Conservation (phyloP, 257 asterid species). For the Rauvolfia tetraphylla region DNA sequence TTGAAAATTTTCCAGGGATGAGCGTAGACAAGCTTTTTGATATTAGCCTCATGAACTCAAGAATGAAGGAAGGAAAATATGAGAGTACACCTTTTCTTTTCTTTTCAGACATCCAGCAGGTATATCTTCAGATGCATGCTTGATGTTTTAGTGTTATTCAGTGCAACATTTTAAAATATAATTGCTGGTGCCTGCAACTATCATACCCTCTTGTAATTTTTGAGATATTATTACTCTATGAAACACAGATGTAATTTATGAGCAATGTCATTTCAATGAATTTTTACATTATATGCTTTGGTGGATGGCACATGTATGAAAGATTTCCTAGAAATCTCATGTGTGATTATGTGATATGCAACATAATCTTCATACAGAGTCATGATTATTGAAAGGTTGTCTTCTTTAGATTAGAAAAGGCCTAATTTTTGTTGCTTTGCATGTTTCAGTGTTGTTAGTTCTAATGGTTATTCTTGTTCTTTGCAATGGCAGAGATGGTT, state of each 20-base stretch:
- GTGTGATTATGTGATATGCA: not conserved
- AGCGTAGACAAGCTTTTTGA: slow-evolving; percentile 53
- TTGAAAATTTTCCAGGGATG: slow-evolving; percentile 54
- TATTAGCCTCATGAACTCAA: slow-evolving; percentile 55
- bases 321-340: not conserved
- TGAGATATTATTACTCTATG: not conserved
- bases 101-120: slow-evolving; percentile 77
- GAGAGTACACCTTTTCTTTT: slow-evolving; percentile 65
- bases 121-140: slow-evolving; percentile 21
- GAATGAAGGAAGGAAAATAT: slow-evolving; percentile 68
- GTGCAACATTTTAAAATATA: not conserved
- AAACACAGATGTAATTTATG: not conserved
- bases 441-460: not conserved
- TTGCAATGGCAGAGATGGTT: not conserved
- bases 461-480: not conserved
- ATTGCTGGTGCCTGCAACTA: not conserved
- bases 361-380: not conserved
- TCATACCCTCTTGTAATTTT: not conserved
- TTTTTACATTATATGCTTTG: not conserved
- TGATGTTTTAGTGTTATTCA: not conserved
- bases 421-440: not conserved
- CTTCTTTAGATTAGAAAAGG: not conserved
- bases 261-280: not conserved
- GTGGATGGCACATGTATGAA: not conserved
- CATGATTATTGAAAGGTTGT: not conserved